Base-by-base conservation (phyloP, 2,329 filamentous ascomycete species). In the Hypocrella siamensis region DNA sequence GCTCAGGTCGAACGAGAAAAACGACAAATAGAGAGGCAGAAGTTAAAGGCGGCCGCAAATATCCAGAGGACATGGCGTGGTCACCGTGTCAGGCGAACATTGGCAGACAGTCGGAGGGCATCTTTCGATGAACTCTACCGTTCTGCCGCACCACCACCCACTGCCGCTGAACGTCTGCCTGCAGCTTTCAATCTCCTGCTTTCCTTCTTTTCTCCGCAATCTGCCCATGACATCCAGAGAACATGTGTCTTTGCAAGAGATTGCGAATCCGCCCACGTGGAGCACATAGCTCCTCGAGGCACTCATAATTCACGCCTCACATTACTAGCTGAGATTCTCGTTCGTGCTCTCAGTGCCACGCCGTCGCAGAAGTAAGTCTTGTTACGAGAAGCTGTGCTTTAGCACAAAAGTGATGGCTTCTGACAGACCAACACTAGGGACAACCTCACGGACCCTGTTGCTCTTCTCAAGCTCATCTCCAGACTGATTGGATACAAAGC, bases 21-120 rank as follows among this genome's bases (percentile, higher is more conserved):
- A 43, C 71, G 90, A 42, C 83, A 93, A 45, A 73, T 74, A 31
- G 85, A 96, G 46, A 70, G 86, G 43, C 76, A 83, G 30, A 74
- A 75, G 36, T 56, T 86, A 31, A 79, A 76, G 46, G 83, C 86
- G 4, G 72, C 74, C 11, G 76, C 70, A 42, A 67, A 60, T 31
- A 73, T 96, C 41, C 90, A 96, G 52, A 70, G 72, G 41, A 61
- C 69, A 53, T 96, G 86, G 86, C 71, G 88, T 51, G 85, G 85
- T 11, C 70, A 92, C 52, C 65, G 53, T 35, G 63, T 60, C 36
- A 71, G 86, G 43, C 65, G 60, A 37, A 49, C 53, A 31, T 59
- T 81, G 38, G 71, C 71, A 40, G 56, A 65, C 29, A 46, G 47
- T 33, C 74, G 70, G 57, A 67, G 79, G 39, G 49, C 53, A 31